Evolutionary conservation across 2,329 filamentous ascomycete genomes (phyloP), one percentile per base, ranked within the genome.

Genomic region (Calonectria pseudoreteaudii): DNA sequence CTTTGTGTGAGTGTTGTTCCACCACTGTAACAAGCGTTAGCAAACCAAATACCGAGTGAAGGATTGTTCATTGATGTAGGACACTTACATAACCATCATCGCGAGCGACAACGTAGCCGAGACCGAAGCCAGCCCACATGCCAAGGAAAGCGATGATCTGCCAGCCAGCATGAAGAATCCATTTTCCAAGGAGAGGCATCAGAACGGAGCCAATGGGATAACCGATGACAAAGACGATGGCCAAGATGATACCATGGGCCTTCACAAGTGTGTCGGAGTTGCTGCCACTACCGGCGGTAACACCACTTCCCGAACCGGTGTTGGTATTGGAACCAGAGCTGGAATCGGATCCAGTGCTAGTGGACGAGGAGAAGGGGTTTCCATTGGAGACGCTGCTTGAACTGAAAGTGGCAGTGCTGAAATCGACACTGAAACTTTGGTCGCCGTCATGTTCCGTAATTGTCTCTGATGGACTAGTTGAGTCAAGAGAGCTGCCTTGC

Each of bases 201-300:
- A 92, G 80, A 4, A 91, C 84, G 11, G 91, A 87, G 7, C 91
- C 92, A 3, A 92, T 76, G 0, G 92, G 92, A 75, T 92, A 93
- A 28, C 92, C 83, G 16, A 90, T 78, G 4, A 90, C 86, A 76
- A 93, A 91, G 23, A 90, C 88, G 58, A 93, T 80, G 31, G 88
- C 87, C 91, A 93, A 91, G 78, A 93, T 84, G 76, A 91, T 86
- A 64, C 91, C 92, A 74, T 93, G 91, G 0, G 88, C 82, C 8
- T 86, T 80, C 20, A 86, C 62, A 11, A 86, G 79, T 5, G 78
- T 80, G 14, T 80, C 75, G 65, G 68, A 81, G 13, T 74, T 75
- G n/a, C 74, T 73, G 58, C 58, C 64, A 14, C 65, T 73, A 36
- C 75, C 70, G 18, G 76, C 53, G 41, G 73, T 74, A 20, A 65